Conservation (phyloP, 169 alveolate species). For the Plasmodium yoelii region DNA sequence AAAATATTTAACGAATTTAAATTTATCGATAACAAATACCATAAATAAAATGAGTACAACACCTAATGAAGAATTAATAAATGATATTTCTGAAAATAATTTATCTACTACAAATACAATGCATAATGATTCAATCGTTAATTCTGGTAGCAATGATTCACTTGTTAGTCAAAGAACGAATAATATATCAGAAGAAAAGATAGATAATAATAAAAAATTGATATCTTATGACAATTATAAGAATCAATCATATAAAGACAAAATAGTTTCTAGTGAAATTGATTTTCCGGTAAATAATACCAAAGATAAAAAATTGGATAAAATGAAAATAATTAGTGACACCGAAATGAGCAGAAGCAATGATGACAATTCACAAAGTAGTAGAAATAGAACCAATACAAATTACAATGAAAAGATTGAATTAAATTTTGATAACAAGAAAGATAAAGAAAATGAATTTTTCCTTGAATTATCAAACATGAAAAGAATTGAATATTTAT, state of each 20-base stretch:
- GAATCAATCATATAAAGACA: too few species aligned
- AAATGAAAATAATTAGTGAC: not conserved
- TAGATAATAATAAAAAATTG: too few species aligned
- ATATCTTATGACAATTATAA: too few species aligned
- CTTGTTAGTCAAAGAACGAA: not conserved
- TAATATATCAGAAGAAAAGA: too few species aligned
- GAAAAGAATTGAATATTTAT: constrained; percentile 54
- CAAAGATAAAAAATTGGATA: constrained; percentile 27
- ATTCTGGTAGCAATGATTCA: not conserved
- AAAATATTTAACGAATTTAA: constrained; percentile 35
- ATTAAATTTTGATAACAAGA: too few species aligned
- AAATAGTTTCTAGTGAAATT: constrained; percentile 15
- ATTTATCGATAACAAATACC: constrained; percentile 9
- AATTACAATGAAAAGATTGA: not conserved
- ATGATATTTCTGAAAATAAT: not conserved
- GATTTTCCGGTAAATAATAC: constrained; percentile 32
- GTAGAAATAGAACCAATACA: not conserved
- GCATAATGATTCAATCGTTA: constrained; percentile 13
- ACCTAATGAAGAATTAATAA: not conserved
- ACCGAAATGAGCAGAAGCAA: not conserved
- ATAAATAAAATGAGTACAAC: not conserved
- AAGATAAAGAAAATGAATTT: not conserved
- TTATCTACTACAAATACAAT: not conserved
- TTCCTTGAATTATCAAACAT: constrained; percentile 43
- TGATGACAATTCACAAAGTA: constrained; percentile 4